A percentile compares a stretch with the other conserved stretches of the same genome.
phyloP scores from a whole-genome alignment of 352 stramenopile genomes.

The Phytophthora cactorum region DNA sequence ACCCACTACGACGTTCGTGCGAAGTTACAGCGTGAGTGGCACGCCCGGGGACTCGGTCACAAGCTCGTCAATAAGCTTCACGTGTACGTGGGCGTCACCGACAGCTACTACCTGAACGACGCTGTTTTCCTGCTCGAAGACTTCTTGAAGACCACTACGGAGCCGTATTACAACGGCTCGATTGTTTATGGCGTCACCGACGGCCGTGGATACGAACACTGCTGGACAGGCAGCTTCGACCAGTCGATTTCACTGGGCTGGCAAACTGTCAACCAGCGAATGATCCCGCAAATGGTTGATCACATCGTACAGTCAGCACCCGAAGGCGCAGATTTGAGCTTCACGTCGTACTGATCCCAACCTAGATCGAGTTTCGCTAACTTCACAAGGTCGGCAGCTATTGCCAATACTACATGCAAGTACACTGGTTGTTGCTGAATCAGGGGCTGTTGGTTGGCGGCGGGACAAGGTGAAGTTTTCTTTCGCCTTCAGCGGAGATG shows the following conservation, averaged over 20 bases:
- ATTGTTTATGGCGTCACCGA: slow-evolving; percentile 75
- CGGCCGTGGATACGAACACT: slow-evolving; percentile 77
- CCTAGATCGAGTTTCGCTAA: no score
- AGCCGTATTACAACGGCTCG: slow-evolving; percentile 76
- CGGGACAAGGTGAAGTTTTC: no score
- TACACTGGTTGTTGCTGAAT: no score
- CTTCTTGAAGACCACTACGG: slow-evolving; percentile 61
- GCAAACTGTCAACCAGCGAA: slow-evolving; percentile 80
- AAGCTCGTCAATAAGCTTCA: slow-evolving; percentile 83
- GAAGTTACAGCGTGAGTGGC: slow-evolving; percentile 76
- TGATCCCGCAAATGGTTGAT: slow-evolving; percentile 69
- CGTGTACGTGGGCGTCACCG: slow-evolving; percentile 74
- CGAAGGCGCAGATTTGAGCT: slow-evolving; percentile 52
- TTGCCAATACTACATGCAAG: no score
- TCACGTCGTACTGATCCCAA: slow-evolving; percentile 42
- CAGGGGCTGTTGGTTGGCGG: no score
- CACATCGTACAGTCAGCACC: slow-evolving; percentile 62
- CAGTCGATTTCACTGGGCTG: slow-evolving; percentile 72
- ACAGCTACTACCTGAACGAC: slow-evolving; percentile 84
- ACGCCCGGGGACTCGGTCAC: slow-evolving; percentile 45
- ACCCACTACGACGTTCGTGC: slow-evolving; percentile 68
- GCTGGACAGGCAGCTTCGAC: slow-evolving; percentile 78
- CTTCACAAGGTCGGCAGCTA: no score
- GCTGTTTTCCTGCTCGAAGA: slow-evolving; percentile 74
- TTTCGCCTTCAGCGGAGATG: no score